Evolutionary conservation across 2,329 filamentous ascomycete genomes (phyloP).

Genomic region (Monilinia laxa): DNA sequence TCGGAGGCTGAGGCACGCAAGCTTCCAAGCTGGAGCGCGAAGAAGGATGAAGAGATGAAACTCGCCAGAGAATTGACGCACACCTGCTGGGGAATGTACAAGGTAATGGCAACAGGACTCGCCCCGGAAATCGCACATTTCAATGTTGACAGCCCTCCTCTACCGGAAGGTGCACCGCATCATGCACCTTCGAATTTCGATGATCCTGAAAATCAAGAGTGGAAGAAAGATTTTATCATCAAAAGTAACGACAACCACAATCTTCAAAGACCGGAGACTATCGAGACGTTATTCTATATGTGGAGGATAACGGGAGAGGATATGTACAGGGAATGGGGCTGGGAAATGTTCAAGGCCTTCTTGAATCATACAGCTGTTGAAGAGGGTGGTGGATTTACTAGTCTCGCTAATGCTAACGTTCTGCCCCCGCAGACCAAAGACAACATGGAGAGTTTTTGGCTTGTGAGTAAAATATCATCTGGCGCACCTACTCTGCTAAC

Average conservation of each 20-base stretch:
- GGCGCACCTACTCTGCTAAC: slow-evolving; percentile 26
- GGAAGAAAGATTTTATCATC: slow-evolving; percentile 77
- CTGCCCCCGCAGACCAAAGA: slow-evolving; percentile 71
- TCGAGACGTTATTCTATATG: slow-evolving; percentile 98
- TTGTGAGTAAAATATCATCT: slow-evolving; percentile 56
- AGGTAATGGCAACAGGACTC: slow-evolving; percentile 83
- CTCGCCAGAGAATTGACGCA: slow-evolving; percentile 90
- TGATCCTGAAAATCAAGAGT: slow-evolving; percentile 55
- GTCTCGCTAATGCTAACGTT: slow-evolving; percentile 69
- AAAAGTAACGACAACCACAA: slow-evolving; percentile 87
- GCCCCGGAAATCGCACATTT: slow-evolving; percentile 95
- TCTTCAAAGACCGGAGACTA: slow-evolving; percentile 89
- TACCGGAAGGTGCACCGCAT: slow-evolving; percentile 57
- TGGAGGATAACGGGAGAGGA: slow-evolving; percentile 93
- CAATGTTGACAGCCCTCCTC: slow-evolving; percentile 67
- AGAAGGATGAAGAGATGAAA: slow-evolving; percentile 82
- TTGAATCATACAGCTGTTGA: slow-evolving; percentile 78
- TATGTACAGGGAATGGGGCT: slow-evolving; percentile 92
- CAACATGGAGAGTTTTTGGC: slow-evolving; percentile 99
- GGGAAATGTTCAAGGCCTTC: slow-evolving; percentile 97
- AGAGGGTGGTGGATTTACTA: slow-evolving; percentile 79
- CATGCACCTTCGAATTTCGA: slow-evolving; percentile 51
- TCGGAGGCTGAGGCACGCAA: slow-evolving; percentile 74
- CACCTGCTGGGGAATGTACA: slow-evolving; percentile 98
- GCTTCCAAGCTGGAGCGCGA: slow-evolving; percentile 67